Percentiles rank a stretch among this genome's conserved stretches.
phyloP scores from a whole-genome alignment of 768 basidiomycete species.

The Rickenella mellea region DNA sequence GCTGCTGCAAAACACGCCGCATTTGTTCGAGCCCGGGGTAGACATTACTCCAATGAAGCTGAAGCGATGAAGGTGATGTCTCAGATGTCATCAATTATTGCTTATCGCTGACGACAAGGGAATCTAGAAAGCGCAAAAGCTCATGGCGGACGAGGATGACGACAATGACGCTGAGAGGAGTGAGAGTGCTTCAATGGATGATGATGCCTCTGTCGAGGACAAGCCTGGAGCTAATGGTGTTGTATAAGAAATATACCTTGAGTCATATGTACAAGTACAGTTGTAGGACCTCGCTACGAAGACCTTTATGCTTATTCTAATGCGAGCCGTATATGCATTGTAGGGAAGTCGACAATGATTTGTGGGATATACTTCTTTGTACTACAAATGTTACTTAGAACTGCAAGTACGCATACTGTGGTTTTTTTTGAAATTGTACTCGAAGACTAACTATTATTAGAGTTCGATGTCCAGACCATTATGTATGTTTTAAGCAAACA shows the following conservation, averaged over 20 bases:
- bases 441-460: too few species aligned
- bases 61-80: slow-evolving; percentile 79
- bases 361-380: too few species aligned
- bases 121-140: slow-evolving; percentile 48
- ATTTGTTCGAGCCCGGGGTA: slow-evolving; percentile 70
- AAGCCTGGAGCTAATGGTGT: neutral
- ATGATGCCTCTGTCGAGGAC: slow-evolving; percentile 5
- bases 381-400: too few species aligned
- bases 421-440: too few species aligned
- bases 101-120: slow-evolving; percentile 2
- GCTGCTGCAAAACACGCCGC: slow-evolving; percentile 77
- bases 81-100: neutral
- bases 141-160: slow-evolving; percentile 59
- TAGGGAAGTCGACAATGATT: too few species aligned
- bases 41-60: slow-evolving; percentile 86
- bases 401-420: too few species aligned
- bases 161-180: slow-evolving; percentile 14
- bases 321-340: too few species aligned
- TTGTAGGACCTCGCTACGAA: too few species aligned
- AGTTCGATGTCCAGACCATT: too few species aligned
- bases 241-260: neutral
- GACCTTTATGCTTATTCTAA: too few species aligned
- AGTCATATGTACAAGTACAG: neutral
- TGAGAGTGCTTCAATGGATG: slow-evolving; percentile 16
- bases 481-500: too few species aligned